phyloP scores from a whole-genome alignment of 495 filamentous ascomycete genomes.

The Penicillium macrosclerotiorum region DNA sequence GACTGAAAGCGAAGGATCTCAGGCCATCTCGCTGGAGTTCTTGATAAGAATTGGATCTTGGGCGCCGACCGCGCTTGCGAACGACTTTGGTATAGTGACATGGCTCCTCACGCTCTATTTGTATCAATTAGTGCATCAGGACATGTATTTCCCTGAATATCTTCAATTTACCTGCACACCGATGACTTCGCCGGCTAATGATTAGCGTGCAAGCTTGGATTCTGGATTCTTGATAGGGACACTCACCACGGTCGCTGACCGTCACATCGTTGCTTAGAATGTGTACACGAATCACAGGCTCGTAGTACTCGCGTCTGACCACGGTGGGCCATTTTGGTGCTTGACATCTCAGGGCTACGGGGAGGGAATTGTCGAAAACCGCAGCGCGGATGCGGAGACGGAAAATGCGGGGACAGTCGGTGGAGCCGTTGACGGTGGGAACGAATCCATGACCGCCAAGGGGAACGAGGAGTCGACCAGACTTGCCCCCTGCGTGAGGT shows the following conservation, averaged over 20 bases:
- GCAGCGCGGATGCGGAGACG: constrained; percentile 10
- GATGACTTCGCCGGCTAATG: constrained; percentile 5
- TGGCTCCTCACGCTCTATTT: constrained; percentile 10
- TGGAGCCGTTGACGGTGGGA: neutral
- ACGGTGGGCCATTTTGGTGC: constrained; percentile 1
- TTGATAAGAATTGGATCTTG: constrained; percentile 2
- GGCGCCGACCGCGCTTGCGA: constrained; percentile 18
- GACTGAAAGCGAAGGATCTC: neutral
- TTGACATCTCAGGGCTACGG: neutral
- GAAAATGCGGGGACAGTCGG: constrained; percentile 8
- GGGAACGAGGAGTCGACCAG: neutral
- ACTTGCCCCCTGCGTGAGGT: neutral
- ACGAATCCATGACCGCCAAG: neutral
- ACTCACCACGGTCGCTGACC: constrained; percentile 18
- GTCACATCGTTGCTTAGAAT: constrained; percentile 17
- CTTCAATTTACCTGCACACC: constrained; percentile 12
- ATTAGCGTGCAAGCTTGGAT: neutral
- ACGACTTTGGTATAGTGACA: constrained; percentile 18
- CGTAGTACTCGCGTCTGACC: constrained; percentile 11
- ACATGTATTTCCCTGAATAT: neutral
- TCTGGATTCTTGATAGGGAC: neutral
- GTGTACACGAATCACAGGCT: constrained; percentile 17
- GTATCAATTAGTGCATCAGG: neutral
- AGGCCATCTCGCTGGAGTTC: neutral
- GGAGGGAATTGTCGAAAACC: constrained; percentile 1